Percentiles rank a stretch among this genome's conserved stretches.
Conservation (phyloP, 768 basidiomycete species). For the Russula sp. region DNA sequence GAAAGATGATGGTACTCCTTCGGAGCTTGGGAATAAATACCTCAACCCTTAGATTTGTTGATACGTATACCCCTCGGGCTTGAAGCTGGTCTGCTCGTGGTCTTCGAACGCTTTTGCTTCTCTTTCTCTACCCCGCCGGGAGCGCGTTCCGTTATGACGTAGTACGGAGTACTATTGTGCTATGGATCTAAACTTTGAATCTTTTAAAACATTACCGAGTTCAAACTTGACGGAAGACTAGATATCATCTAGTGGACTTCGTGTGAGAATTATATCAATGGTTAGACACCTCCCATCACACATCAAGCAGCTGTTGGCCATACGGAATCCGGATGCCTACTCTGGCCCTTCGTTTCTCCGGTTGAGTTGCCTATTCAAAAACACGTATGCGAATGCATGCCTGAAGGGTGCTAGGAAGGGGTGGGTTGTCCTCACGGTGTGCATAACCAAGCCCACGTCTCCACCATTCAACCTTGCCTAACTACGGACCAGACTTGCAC, state of each 20-base stretch:
- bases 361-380: slow-evolving; percentile 50
- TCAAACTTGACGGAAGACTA: not conserved
- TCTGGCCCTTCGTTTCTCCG: slow-evolving; percentile 49
- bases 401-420: slow-evolving; percentile 61
- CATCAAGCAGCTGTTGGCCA: slow-evolving; percentile 66
- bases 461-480: not conserved
- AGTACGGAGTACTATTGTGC: slow-evolving; percentile 12
- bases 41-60: slow-evolving; percentile 29
- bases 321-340: slow-evolving; percentile 57
- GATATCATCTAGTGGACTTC: not conserved
- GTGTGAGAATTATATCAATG: slow-evolving; percentile 20
- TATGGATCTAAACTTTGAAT: not conserved
- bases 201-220: not conserved
- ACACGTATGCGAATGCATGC: slow-evolving; percentile 62
- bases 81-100: slow-evolving; percentile 8
- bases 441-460: slow-evolving; percentile 25
- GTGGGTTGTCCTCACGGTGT: slow-evolving; percentile 76
- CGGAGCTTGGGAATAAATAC: slow-evolving; percentile 46
- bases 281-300: slow-evolving; percentile 51
- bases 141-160: slow-evolving; percentile 4
- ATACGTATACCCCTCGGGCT: not conserved
- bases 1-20: slow-evolving; percentile 41
- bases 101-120: not conserved
- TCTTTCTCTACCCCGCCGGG: not conserved
- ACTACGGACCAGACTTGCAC: slow-evolving; percentile 58